Percentiles rank a stretch among this genome's conserved stretches.
phyloP scores from a whole-genome alignment of 169 alveolate genomes.

The Babesia caballi region DNA sequence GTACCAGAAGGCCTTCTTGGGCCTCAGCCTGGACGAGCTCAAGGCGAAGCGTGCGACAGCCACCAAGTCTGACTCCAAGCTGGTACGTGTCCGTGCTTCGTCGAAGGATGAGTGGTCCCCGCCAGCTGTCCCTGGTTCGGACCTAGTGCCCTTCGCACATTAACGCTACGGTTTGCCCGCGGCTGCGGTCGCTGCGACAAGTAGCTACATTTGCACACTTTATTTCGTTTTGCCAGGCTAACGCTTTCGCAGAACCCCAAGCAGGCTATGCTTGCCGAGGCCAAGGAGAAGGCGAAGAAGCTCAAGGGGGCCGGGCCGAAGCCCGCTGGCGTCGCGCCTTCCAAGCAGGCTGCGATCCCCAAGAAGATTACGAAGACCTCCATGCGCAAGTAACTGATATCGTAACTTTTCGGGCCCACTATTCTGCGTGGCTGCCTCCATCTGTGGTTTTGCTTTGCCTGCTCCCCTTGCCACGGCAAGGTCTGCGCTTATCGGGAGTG shows the following conservation, averaged over 20 bases:
- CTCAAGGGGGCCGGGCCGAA: constrained; percentile 27
- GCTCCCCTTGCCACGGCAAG: too few relatives aligned
- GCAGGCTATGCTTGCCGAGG: constrained; percentile 55
- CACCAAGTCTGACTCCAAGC: constrained; percentile 43
- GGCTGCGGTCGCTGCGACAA: constrained; percentile 1
- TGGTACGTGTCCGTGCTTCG: constrained; percentile 16
- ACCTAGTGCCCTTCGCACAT: constrained; percentile 41
- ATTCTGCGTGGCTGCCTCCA: neutral
- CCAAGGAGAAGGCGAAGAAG: constrained; percentile 65
- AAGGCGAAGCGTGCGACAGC: constrained; percentile 65
- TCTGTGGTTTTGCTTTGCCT: too few relatives aligned
- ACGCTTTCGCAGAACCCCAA: constrained; percentile 27
- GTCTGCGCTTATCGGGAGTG: too few relatives aligned
- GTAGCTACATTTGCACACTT: neutral
- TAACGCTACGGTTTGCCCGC: constrained; percentile 9
- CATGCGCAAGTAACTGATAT: constrained; percentile 34
- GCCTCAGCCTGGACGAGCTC: constrained; percentile 93
- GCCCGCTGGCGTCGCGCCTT: constrained; percentile 19
- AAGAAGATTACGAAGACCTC: constrained; percentile 45
- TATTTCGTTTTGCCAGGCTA: neutral
- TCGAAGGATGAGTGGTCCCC: constrained; percentile 21
- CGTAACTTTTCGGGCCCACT: neutral
- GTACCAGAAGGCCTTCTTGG: constrained; percentile 95
- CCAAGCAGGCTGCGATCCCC: constrained; percentile 37
- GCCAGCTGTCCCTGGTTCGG: neutral